phyloP scores from a whole-genome alignment of 164 flowering plant species.

The Vitis vinifera region DNA sequence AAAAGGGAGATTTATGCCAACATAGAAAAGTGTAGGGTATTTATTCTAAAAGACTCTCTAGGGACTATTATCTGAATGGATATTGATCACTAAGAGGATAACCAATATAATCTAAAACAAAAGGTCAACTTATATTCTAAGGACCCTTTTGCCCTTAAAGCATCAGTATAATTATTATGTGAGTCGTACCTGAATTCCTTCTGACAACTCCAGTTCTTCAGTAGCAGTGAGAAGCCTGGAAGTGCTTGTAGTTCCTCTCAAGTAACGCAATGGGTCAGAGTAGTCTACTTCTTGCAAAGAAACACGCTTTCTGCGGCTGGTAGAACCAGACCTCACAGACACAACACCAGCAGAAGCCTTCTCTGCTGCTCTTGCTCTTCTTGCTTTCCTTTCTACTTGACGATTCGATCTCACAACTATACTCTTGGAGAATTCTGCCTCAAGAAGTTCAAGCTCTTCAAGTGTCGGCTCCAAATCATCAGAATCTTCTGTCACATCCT shows the following conservation, averaged over 20 bases:
- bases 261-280: constrained; percentile 70
- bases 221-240: constrained; percentile 73
- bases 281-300: constrained; percentile 61
- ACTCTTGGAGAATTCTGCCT: constrained; percentile 41
- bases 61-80: background rate
- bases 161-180: background rate
- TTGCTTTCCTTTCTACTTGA: constrained; percentile 69
- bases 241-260: constrained; percentile 61
- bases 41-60: background rate
- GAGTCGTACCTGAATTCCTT: constrained; percentile 76
- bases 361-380: constrained; percentile 72
- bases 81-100: background rate
- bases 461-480: constrained; percentile 43
- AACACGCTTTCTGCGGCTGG: constrained; percentile 56
- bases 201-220: constrained; percentile 75
- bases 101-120: background rate
- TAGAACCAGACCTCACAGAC: constrained; percentile 51
- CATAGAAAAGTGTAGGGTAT: background rate
- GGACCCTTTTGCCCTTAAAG: too few relatives aligned
- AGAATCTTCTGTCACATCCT: constrained; percentile 20
- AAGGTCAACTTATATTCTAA: too few relatives aligned
- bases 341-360: constrained; percentile 54
- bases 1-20: background rate
- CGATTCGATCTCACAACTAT: constrained; percentile 76
- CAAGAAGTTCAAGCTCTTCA: constrained; percentile 58